Conservation (phyloP, 1,284 basidiomycete species). For the Trametes polyzona region DNA sequence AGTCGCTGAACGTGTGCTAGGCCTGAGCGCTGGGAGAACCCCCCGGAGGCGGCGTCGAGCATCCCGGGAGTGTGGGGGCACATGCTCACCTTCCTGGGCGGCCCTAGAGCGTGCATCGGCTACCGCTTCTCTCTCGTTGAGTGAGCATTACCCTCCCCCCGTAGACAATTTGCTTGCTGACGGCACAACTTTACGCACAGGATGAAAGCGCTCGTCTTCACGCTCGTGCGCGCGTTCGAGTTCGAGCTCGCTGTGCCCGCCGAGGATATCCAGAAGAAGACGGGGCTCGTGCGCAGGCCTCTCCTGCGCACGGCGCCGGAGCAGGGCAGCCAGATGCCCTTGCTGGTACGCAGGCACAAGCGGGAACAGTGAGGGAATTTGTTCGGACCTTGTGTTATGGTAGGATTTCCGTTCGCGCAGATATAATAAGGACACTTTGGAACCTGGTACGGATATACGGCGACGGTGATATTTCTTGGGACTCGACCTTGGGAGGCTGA, state of each 20-base stretch:
- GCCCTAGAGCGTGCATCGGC: not conserved
- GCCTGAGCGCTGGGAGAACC: conserved; percentile 61
- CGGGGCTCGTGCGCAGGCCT: conserved; percentile 26
- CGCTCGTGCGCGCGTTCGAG: conserved; percentile 59
- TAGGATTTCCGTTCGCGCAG: too few relatives aligned
- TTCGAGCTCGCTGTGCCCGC: conserved; percentile 54
- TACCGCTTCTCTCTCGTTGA: conserved; percentile 42
- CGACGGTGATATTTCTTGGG: too few relatives aligned
- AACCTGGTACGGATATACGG: too few relatives aligned
- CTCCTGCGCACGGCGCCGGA: not conserved
- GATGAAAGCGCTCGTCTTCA: conserved; percentile 60
- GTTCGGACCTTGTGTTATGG: too few relatives aligned
- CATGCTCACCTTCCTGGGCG: not conserved
- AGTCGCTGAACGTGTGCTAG: conserved; percentile 29
- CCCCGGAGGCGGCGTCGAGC: conserved; percentile 42
- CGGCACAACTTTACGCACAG: conserved; percentile 31
- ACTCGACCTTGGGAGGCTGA: too few relatives aligned
- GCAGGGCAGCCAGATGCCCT: conserved; percentile 22
- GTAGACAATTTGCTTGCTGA: not conserved
- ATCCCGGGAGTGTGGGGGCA: not conserved
- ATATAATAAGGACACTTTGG: too few relatives aligned
- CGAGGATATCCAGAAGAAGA: conserved; percentile 24
- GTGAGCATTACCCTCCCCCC: conserved; percentile 35
- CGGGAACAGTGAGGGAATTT: too few relatives aligned
- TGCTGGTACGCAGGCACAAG: too few relatives aligned